phyloP scores from a whole-genome alignment of 2,329 filamentous ascomycete genomes.

The Chaetoscypha palmicola region DNA sequence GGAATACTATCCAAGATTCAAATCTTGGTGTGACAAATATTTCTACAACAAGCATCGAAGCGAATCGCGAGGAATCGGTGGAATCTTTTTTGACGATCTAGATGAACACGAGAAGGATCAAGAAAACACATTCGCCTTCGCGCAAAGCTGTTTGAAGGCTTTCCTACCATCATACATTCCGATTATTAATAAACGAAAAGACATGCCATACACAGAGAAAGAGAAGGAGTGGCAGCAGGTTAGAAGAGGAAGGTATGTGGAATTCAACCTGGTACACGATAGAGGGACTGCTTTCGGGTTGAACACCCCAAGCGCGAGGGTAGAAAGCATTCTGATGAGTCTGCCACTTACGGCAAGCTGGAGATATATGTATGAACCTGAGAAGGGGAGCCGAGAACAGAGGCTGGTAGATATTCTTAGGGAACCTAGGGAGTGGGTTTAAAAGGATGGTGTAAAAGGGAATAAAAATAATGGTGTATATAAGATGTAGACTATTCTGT shows the following conservation, averaged over 20 bases:
- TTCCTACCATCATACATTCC: constrained; percentile 90
- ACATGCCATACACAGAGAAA: constrained; percentile 78
- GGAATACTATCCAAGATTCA: constrained; percentile 87
- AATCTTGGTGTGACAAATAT: constrained; percentile 97
- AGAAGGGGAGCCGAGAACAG: constrained; percentile 69
- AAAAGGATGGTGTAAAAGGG: constrained; percentile 16
- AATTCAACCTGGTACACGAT: constrained; percentile 98
- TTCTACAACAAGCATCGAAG: constrained; percentile 88
- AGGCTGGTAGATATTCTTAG: constrained; percentile 67
- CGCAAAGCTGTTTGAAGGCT: constrained; percentile 74
- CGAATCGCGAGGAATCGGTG: constrained; percentile 81
- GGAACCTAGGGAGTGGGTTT: constrained; percentile 62
- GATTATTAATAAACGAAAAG: constrained; percentile 80
- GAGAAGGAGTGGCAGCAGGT: constrained; percentile 98
- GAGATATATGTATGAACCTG: constrained; percentile 90
- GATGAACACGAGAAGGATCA: constrained; percentile 80
- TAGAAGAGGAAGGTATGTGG: constrained; percentile 87
- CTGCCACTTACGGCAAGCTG: constrained; percentile 86
- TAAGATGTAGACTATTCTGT: constrained; percentile 4
- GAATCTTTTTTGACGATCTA: constrained; percentile 98
- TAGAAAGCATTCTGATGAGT: constrained; percentile 98
- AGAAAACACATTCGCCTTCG: constrained; percentile 84
- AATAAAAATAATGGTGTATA: constrained; percentile 5
- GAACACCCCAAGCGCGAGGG: constrained; percentile 81
- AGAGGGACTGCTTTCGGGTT: constrained; percentile 90